A percentile compares a stretch with the other conserved stretches of the same genome.
These are phyloP conservation scores for Heterobasidion irregulare DNA, from an alignment of 1,284 basidiomycete species.

Conservation along the genomic window DNA sequence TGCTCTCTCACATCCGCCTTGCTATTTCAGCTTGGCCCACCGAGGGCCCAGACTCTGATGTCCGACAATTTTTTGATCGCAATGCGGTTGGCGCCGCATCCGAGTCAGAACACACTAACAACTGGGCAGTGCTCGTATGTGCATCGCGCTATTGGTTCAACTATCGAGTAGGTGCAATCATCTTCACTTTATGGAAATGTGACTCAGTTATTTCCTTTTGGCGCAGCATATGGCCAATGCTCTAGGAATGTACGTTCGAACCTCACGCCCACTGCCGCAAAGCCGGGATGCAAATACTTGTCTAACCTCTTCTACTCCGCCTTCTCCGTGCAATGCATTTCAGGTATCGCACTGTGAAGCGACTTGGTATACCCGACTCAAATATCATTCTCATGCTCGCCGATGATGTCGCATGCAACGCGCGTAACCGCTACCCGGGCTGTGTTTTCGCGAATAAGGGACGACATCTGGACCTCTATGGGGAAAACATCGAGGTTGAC, in stretches of 20 bases:
- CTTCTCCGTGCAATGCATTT: not conserved
- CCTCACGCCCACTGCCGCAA: too few relatives aligned
- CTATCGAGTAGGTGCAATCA: slow-evolving; percentile 65
- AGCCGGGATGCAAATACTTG: too few relatives aligned
- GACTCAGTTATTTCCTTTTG: not conserved
- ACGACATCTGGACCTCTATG: slow-evolving; percentile 83
- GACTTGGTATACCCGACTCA: slow-evolving; percentile 94
- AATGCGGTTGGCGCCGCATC: slow-evolving; percentile 8
- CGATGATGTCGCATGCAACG: slow-evolving; percentile 93
- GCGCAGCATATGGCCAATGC: slow-evolving; percentile 94
- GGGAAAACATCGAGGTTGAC: slow-evolving; percentile 95
- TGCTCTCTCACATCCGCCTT: not conserved
- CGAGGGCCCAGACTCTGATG: not conserved
- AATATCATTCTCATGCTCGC: slow-evolving; percentile 99
- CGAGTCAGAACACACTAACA: slow-evolving; percentile 77
- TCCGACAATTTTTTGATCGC: slow-evolving; percentile 1
- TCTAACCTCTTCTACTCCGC: too few relatives aligned
- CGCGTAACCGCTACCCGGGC: slow-evolving; percentile 88
- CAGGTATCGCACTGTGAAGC: slow-evolving; percentile 97
- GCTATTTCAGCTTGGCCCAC: not conserved
- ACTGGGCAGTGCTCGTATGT: slow-evolving; percentile 97
- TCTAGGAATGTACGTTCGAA: slow-evolving; percentile 72
- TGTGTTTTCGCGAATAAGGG: slow-evolving; percentile 84
- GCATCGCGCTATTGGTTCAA: slow-evolving; percentile 98
- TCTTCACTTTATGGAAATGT: slow-evolving; percentile 1